phyloP scores from a whole-genome alignment of 2,329 filamentous ascomycete genomes.

The Raffaelea deltoideospora region DNA sequence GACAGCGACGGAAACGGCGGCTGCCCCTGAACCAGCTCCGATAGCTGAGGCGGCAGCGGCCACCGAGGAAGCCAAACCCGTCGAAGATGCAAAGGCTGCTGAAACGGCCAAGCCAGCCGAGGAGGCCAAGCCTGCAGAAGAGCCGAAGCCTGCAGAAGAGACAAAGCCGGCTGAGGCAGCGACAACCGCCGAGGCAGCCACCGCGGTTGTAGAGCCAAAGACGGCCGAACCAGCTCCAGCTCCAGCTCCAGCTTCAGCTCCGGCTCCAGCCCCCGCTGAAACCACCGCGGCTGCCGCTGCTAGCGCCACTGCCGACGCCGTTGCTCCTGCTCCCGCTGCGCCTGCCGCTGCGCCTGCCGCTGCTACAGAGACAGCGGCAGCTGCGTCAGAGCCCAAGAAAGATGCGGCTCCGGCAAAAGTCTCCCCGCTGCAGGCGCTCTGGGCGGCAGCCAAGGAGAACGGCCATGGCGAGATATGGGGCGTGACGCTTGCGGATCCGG shows the following conservation, averaged over 20 bases:
- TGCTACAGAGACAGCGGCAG: background rate
- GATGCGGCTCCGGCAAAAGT: background rate
- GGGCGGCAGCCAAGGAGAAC: slow-evolving; percentile 10
- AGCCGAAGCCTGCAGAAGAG: background rate
- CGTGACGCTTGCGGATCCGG: slow-evolving; percentile 43
- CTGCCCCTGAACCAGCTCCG: background rate
- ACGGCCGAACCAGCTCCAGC: background rate
- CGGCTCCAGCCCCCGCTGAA: background rate
- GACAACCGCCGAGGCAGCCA: background rate
- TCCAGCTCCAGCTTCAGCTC: background rate
- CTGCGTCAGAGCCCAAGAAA: slow-evolving; percentile 1
- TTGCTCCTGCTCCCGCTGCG: background rate
- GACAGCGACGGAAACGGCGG: background rate
- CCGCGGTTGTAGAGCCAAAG: background rate
- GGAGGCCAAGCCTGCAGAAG: background rate
- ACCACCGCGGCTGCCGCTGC: background rate
- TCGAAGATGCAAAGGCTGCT: background rate
- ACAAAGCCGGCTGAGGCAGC: background rate
- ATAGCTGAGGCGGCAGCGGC: background rate
- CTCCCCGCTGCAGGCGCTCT: slow-evolving; percentile 12
- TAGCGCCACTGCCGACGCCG: background rate
- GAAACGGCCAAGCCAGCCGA: slow-evolving; percentile 2
- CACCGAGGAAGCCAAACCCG: background rate
- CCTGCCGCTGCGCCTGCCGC: background rate
- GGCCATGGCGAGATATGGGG: slow-evolving; percentile 76